Evolutionary conservation across 805 yeast genomes (phyloP).

Genomic region (Phaffomyces thermotolerans): DNA sequence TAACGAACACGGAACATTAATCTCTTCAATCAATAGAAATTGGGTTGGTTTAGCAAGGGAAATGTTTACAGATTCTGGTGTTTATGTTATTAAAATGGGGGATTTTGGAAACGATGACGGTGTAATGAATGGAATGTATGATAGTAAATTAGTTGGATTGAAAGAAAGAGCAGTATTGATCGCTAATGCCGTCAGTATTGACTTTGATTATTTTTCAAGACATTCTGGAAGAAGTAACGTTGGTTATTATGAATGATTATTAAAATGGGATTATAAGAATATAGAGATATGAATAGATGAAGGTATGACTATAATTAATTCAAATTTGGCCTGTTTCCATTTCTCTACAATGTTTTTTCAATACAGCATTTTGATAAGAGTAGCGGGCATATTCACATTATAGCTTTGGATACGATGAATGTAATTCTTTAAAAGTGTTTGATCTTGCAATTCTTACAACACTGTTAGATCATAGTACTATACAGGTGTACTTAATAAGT

Average conservation of each 20-base stretch:
- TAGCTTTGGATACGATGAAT: no score
- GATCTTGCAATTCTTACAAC: no score
- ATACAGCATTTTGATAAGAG: no score
- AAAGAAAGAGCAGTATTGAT: constrained; percentile 83
- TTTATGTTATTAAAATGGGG: constrained; percentile 73
- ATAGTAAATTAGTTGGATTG: constrained; percentile 43
- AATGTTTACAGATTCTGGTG: constrained; percentile 90
- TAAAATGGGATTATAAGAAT: no score
- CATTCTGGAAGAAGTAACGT: constrained; percentile 48
- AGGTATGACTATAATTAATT: no score
- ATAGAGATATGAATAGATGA: no score
- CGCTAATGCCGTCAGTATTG: constrained; percentile 86
- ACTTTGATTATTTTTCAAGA: constrained; percentile 94
- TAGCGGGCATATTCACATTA: no score
- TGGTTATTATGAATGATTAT: constrained; percentile 2
- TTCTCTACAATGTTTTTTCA: no score
- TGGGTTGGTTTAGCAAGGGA: constrained; percentile 96
- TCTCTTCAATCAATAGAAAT: constrained; percentile 80
- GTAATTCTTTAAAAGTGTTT: no score
- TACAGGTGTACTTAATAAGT: no score
- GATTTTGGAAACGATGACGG: constrained; percentile 43
- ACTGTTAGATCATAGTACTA: no score
- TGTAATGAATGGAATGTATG: constrained; percentile 23
- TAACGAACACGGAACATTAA: constrained; percentile 48
- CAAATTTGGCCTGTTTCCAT: no score